Evolutionary conservation across 805 yeast species (phyloP).

Genomic region (Ogataea pini): DNA sequence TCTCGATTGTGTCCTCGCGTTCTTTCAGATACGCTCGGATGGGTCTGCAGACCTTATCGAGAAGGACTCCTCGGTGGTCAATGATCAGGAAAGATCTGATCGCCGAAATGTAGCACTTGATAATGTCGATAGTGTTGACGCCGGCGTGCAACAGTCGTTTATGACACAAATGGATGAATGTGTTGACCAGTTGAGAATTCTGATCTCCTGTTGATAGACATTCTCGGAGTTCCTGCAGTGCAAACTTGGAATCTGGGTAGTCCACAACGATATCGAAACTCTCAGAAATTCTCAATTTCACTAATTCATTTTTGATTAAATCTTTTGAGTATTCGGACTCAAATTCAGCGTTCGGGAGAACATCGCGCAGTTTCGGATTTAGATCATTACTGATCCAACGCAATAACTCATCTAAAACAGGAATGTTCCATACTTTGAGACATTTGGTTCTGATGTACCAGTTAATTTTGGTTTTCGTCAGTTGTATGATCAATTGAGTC

Average conservation of each 20-base stretch:
- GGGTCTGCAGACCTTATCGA: constrained; percentile 77
- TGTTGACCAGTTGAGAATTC: constrained; percentile 50
- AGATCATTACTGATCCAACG: constrained; percentile 42
- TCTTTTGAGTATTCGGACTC: constrained; percentile 19
- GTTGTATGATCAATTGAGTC: constrained; percentile 35
- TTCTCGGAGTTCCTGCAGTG: constrained; percentile 57
- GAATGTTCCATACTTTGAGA: constrained; percentile 40
- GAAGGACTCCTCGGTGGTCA: constrained; percentile 85
- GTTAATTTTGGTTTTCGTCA: constrained; percentile 41
- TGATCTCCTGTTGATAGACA: constrained; percentile 52
- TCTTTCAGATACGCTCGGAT: constrained; percentile 70
- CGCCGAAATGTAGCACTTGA: constrained; percentile 67
- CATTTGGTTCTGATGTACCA: constrained; percentile 34
- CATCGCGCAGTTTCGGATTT: constrained; percentile 34
- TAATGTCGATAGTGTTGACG: constrained; percentile 70
- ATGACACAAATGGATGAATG: constrained; percentile 48
- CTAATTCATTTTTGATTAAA: constrained; percentile 27
- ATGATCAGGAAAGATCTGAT: constrained; percentile 69
- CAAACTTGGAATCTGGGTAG: constrained; percentile 53
- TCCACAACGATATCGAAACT: constrained; percentile 56
- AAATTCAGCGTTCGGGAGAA: constrained; percentile 20
- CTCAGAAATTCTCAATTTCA: constrained; percentile 53
- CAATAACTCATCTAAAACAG: constrained; percentile 36
- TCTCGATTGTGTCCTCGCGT: constrained; percentile 69
- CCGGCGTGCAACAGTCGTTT: constrained; percentile 72